Evolutionary conservation across 1,284 basidiomycete genomes (phyloP), one percentile per base, ranked within the genome.

Genomic region (Leccinum laetum): DNA sequence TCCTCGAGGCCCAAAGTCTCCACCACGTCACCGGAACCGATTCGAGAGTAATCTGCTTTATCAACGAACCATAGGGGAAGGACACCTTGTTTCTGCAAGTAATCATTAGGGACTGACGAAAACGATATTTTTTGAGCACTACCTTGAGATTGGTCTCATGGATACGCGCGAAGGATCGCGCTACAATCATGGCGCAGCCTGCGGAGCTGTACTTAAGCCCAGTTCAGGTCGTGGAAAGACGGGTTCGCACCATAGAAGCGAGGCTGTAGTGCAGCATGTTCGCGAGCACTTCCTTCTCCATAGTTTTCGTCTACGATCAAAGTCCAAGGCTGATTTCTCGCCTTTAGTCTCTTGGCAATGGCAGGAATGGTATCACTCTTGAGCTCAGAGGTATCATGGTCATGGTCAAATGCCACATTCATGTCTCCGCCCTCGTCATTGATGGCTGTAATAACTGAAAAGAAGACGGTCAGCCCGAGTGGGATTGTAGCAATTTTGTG

Each of bases 91-190:
- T 98, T 98, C 92, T 96, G 71, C 61, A 67, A 53, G 61, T 14
- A 18, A 68, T 60, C 37, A 32, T 68, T 39, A 67, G 62, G 56
- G 46, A 14, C 46, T 62, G 59, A 8, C 16, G 49, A 29, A 29
- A 1, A 60, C 46, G 37, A 41, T 16, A 5, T 16, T 46, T n/a
- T 46, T 60, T 16, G 14, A 53, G 32, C 71, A 82, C 53, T 69
- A 91, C 93, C 83, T 98, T 98, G 67, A 98, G 81, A 80, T 99
- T 99, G 13, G 96, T 98, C 80, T 99, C 95, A 79, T 99, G 98
- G 68, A 99, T 99, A 69, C 98, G 93, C 68, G 98, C 98, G 73
- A 99, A 99, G 3, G 96, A 98, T 39, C 95, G 86, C 0, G 94
- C 93, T 63, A 96, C 78, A 71, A 96, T 95, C 81, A 95, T 80